Percentiles rank a stretch among this genome's conserved stretches.
These are phyloP conservation scores for Globisporangium nagaii DNA, from an alignment of 352 stramenopile species.

Conservation along the genomic window DNA sequence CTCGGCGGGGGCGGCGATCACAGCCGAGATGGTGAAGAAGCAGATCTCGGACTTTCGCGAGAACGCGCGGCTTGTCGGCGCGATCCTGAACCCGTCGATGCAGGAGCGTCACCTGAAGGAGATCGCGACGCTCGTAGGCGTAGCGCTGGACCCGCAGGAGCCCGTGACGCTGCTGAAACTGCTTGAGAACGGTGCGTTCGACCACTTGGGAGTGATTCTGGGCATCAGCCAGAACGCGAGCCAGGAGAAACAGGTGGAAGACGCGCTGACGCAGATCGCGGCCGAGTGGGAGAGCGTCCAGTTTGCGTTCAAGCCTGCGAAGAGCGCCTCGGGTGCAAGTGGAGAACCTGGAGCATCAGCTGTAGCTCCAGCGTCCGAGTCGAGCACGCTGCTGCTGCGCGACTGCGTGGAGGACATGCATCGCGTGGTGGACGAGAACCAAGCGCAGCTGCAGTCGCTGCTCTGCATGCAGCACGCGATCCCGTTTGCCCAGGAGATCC, in stretches of 20 bases:
- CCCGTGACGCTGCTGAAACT: constrained; percentile 64
- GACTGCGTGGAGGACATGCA: constrained; percentile 34
- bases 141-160: constrained; percentile 43
- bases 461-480: constrained; percentile 37
- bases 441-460: constrained; percentile 41
- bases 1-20: constrained; percentile 50
- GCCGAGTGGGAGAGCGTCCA: constrained; percentile 39
- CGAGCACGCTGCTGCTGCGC: constrained; percentile 21
- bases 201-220: constrained; percentile 40
- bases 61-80: constrained; percentile 51
- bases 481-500: constrained; percentile 40
- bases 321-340: neutral
- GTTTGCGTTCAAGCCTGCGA: constrained; percentile 38
- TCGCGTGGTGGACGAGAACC: constrained; percentile 55
- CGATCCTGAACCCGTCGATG: constrained; percentile 62
- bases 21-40: constrained; percentile 70
- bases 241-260: constrained; percentile 59
- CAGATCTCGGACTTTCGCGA: constrained; percentile 76
- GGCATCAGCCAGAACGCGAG: constrained; percentile 65
- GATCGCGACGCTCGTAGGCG: constrained; percentile 35
- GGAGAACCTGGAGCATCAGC: neutral
- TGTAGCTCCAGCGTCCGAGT: neutral
- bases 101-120: constrained; percentile 61
- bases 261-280: constrained; percentile 34
- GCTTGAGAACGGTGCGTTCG: constrained; percentile 59